phyloP scores from a whole-genome alignment of 805 yeast genomes.

The Kluyveromyces wickerhamii region DNA sequence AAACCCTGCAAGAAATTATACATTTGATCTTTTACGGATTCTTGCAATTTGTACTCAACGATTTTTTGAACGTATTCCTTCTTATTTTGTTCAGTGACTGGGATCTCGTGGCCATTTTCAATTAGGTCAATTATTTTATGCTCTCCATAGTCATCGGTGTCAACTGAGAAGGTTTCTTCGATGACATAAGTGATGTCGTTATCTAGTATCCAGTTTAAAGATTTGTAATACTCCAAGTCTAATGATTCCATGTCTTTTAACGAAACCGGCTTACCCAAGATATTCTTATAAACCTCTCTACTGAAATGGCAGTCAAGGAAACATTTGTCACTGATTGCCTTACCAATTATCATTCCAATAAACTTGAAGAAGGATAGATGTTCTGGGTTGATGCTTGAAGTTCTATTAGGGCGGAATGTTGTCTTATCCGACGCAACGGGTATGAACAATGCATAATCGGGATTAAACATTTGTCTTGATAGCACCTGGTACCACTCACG shows the following conservation, averaged over 20 bases:
- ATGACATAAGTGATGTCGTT: constrained; percentile 94
- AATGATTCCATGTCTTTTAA: constrained; percentile 90
- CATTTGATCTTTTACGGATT: constrained; percentile 82
- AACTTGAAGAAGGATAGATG: constrained; percentile 89
- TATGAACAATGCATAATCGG: constrained; percentile 84
- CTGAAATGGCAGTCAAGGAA: constrained; percentile 91
- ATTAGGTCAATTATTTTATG: constrained; percentile 74
- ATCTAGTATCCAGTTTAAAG: constrained; percentile 91
- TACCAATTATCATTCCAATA: constrained; percentile 89
- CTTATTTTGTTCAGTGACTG: constrained; percentile 87
- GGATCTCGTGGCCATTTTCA: constrained; percentile 71
- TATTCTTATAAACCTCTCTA: constrained; percentile 85
- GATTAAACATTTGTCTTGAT: constrained; percentile 91
- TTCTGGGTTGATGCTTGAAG: constrained; percentile 89
- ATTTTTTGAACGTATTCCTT: constrained; percentile 79
- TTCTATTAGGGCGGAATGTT: constrained; percentile 90
- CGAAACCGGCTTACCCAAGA: constrained; percentile 71
- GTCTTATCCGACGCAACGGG: constrained; percentile 91
- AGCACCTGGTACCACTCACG: constrained; percentile 96
- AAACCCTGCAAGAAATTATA: constrained; percentile 79
- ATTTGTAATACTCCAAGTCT: constrained; percentile 87
- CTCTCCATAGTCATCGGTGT: constrained; percentile 89
- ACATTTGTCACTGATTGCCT: constrained; percentile 82
- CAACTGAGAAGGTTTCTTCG: constrained; percentile 90
- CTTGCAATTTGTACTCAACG: constrained; percentile 78